Evolutionary conservation across 2,329 filamentous ascomycete genomes (phyloP).

Genomic region (Colletotrichum chlorophyti): DNA sequence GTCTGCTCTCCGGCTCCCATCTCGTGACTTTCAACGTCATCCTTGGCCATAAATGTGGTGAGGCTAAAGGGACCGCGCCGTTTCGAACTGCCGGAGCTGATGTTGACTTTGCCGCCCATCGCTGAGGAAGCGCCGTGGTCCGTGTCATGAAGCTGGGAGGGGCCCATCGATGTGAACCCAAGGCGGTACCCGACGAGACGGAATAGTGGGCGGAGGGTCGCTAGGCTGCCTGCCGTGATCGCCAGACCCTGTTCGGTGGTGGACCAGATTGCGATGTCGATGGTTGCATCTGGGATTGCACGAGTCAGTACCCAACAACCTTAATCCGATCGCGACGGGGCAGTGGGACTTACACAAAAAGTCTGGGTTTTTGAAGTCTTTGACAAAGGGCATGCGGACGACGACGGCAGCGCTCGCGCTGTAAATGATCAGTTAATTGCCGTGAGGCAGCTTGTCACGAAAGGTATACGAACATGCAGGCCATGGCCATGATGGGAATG

Average conservation of each 20-base stretch:
- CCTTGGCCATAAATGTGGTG: constrained; percentile 36
- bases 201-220: constrained; percentile 54
- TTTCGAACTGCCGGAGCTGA: constrained; percentile 11
- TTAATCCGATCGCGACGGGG: not conserved
- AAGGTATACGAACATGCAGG: constrained; percentile 50
- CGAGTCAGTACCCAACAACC: constrained; percentile 12
- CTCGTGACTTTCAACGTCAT: constrained; percentile 27
- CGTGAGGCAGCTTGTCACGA: not conserved
- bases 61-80: constrained; percentile 35
- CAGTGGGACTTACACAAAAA: constrained; percentile 47
- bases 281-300: constrained; percentile 41
- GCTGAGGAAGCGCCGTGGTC: constrained; percentile 14
- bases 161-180: constrained; percentile 32
- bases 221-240: constrained; percentile 53
- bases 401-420: constrained; percentile 53
- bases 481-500: constrained; percentile 61
- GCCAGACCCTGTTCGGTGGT: constrained; percentile 55
- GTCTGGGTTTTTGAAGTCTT: constrained; percentile 46
- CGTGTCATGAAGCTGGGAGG: constrained; percentile 10
- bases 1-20: constrained; percentile 9
- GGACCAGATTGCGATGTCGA: constrained; percentile 57
- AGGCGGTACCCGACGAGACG: constrained; percentile 41
- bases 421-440: not conserved
- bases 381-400: constrained; percentile 47
- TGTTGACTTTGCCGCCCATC: constrained; percentile 14